phyloP scores from a whole-genome alignment of 371 early-diverging fungal species.

The Syncephalastrum monosporum region DNA sequence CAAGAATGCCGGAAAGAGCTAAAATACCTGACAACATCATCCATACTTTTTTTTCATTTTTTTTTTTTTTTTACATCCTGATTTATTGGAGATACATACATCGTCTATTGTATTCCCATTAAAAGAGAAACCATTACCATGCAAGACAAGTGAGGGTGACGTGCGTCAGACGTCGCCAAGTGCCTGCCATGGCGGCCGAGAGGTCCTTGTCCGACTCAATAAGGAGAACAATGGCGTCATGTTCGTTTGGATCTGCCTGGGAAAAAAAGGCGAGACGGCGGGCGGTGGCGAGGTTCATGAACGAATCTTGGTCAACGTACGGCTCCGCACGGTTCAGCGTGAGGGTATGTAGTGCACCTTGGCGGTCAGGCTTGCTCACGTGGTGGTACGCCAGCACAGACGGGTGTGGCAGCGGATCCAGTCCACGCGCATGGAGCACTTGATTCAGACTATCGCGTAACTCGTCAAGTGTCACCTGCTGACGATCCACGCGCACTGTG shows the following conservation, averaged over 20 bases:
- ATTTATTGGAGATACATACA: background rate
- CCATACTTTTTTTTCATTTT: background rate
- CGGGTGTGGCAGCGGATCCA: constrained; percentile 9
- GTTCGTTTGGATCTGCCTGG: constrained; percentile 2
- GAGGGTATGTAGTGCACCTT: constrained; percentile 13
- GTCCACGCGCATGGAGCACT: background rate
- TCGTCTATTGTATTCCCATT: background rate
- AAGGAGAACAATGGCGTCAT: constrained; percentile 7
- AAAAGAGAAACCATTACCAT: constrained; percentile 5
- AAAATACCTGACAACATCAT: constrained; percentile 5
- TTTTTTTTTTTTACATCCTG: background rate
- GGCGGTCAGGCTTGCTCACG: constrained; percentile 5
- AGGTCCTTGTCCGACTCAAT: constrained; percentile 12
- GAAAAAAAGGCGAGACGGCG: constrained; percentile 10
- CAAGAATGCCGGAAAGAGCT: constrained; percentile 8
- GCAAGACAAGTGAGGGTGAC: constrained; percentile 16
- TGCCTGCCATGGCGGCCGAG: constrained; percentile 12
- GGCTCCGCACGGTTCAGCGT: constrained; percentile 12
- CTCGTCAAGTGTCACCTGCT: background rate
- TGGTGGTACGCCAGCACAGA: constrained; percentile 16
- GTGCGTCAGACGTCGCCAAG: constrained; percentile 12
- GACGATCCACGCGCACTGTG: constrained; percentile 6
- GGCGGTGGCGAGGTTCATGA: constrained; percentile 9
- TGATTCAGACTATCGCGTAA: constrained; percentile 7
- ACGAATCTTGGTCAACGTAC: constrained; percentile 8